phyloP scores from a whole-genome alignment of 1,284 basidiomycete species.

The Ceratobasidium theobromae region DNA sequence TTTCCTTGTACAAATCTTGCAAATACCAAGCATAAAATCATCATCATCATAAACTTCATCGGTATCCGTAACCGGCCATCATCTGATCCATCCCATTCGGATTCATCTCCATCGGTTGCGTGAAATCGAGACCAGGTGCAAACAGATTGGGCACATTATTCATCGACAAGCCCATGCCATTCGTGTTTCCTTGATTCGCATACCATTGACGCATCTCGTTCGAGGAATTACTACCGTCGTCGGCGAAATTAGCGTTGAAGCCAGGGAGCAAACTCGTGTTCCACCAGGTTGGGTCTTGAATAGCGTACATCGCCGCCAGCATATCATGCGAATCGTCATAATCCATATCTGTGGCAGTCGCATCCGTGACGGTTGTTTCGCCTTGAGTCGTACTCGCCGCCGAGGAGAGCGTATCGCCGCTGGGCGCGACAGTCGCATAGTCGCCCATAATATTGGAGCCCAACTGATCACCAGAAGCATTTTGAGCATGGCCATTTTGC shows the following conservation, averaged over 20 bases:
- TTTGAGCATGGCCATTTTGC: background rate
- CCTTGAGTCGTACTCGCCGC: slow-evolving; percentile 42
- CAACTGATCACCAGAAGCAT: slow-evolving; percentile 38
- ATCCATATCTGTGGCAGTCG: slow-evolving; percentile 25
- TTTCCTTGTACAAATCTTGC: background rate
- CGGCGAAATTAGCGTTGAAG: slow-evolving; percentile 43
- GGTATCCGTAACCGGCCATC: slow-evolving; percentile 29
- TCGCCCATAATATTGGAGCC: slow-evolving; percentile 41
- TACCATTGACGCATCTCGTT: slow-evolving; percentile 13
- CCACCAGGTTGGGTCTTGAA: slow-evolving; percentile 72
- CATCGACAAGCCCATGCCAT: background rate
- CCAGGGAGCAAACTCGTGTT: slow-evolving; percentile 80
- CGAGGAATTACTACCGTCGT: slow-evolving; percentile 23
- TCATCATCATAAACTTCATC: background rate
- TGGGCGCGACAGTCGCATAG: slow-evolving; percentile 37
- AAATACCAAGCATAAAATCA: background rate
- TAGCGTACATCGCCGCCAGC: slow-evolving; percentile 68
- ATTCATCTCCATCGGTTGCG: slow-evolving; percentile 11
- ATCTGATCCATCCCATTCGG: slow-evolving; percentile 12
- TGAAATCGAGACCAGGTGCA: slow-evolving; percentile 13
- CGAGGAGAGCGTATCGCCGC: slow-evolving; percentile 34
- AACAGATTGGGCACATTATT: slow-evolving; percentile 10
- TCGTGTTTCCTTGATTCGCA: background rate
- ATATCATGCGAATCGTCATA: slow-evolving; percentile 48
- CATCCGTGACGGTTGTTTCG: slow-evolving; percentile 28